These are phyloP conservation scores for Rhypophila decipiens DNA, from an alignment of 495 filamentous ascomycete genomes.

Conservation along the genomic window DNA sequence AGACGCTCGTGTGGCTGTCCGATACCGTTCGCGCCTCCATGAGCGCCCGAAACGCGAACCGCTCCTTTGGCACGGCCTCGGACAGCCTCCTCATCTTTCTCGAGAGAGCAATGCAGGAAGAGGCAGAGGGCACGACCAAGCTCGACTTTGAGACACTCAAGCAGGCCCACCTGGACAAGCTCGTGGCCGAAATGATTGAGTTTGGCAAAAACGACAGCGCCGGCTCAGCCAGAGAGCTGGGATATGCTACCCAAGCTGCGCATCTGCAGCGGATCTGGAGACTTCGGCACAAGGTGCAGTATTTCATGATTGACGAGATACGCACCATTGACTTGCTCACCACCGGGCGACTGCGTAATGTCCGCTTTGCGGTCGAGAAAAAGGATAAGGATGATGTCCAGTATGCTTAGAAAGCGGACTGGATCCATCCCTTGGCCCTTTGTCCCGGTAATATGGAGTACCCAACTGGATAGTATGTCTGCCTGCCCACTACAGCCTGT, in stretches of 20 bases:
- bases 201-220: constrained; percentile 7
- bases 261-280: constrained; percentile 32
- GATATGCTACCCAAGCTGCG: constrained; percentile 19
- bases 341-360: constrained; percentile 26
- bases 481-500: neutral
- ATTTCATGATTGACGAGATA: constrained; percentile 35
- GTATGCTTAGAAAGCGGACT: constrained; percentile 20
- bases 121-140: constrained; percentile 14
- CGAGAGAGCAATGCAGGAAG: constrained; percentile 25
- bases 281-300: constrained; percentile 27
- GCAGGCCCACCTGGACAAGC: constrained; percentile 36
- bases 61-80: constrained; percentile 11
- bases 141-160: constrained; percentile 27
- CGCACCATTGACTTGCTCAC: constrained; percentile 24
- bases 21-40: constrained; percentile 29
- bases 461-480: constrained; percentile 26
- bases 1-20: constrained; percentile 23
- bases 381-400: constrained; percentile 1
- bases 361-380: constrained; percentile 17
- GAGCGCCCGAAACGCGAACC: constrained; percentile 1
- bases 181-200: constrained; percentile 29
- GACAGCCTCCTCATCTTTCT: constrained; percentile 27
- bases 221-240: constrained; percentile 10
- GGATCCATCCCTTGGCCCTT: constrained; percentile 7
- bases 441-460: constrained; percentile 23